Evolutionary conservation across 2,329 filamentous ascomycete species (phyloP).

Genomic region (Didymella lethalis): DNA sequence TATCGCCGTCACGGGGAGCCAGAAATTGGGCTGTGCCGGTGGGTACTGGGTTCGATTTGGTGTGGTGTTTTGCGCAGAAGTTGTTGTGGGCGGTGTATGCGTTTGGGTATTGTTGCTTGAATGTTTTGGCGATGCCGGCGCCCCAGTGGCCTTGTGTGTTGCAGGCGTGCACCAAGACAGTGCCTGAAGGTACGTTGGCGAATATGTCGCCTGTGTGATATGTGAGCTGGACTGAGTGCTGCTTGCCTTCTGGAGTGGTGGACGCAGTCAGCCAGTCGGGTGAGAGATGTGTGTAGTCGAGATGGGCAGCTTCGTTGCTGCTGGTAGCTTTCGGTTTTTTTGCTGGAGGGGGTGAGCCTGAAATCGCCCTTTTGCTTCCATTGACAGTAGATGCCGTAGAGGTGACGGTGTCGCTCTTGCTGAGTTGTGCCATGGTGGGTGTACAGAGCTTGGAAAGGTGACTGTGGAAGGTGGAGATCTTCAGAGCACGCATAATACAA

Average conservation of each 20-base stretch:
- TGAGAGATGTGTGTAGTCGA: conserved; percentile 25
- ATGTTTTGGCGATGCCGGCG: conserved; percentile 63
- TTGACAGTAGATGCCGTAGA: neutral
- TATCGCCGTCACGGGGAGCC: conserved; percentile 54
- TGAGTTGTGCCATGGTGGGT: neutral
- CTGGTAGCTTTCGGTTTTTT: conserved; percentile 2
- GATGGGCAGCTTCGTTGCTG: conserved; percentile 1
- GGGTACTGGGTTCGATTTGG: conserved; percentile 36
- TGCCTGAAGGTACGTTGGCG: conserved; percentile 55
- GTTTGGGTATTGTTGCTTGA: conserved; percentile 59
- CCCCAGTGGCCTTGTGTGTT: conserved; percentile 67
- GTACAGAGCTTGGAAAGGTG: no score
- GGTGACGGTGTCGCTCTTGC: neutral
- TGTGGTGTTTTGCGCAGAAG: conserved; percentile 54
- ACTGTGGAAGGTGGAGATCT: no score
- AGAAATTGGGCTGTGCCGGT: conserved; percentile 63
- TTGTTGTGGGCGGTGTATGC: conserved; percentile 59
- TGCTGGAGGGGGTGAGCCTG: neutral
- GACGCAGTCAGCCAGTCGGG: neutral
- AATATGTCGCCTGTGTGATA: conserved; percentile 60
- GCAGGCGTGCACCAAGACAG: conserved; percentile 66
- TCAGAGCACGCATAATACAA: no score
- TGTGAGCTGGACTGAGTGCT: conserved; percentile 21
- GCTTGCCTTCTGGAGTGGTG: neutral
- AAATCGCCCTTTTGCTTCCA: neutral